Conservation (phyloP, 192 early-diverging fungal genomes). For the Linderina pennispora region DNA sequence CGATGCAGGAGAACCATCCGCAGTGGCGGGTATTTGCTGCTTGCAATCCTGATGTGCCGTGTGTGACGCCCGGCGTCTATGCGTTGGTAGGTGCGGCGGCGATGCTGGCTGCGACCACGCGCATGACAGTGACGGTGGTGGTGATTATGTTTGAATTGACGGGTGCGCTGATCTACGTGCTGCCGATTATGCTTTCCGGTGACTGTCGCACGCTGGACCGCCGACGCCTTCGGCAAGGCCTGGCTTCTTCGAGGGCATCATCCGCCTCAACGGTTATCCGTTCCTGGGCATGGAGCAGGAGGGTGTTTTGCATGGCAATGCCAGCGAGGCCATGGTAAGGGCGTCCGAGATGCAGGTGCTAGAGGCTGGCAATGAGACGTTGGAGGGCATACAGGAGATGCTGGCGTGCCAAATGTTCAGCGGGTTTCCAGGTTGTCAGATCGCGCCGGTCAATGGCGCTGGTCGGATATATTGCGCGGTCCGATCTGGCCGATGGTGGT, state of each 20-base stretch:
- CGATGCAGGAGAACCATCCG: constrained; percentile 47
- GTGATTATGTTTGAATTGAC: constrained; percentile 99
- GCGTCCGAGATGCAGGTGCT: constrained; percentile 58
- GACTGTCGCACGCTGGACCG: constrained; percentile 49
- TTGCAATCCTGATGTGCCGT: constrained; percentile 69
- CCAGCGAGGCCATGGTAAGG: constrained; percentile 56
- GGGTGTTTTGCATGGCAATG: constrained; percentile 44
- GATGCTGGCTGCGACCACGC: constrained; percentile 76
- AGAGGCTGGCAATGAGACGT: constrained; percentile 40
- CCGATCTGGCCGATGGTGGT: no score
- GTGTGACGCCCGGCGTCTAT: constrained; percentile 79
- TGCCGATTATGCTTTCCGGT: constrained; percentile 84
- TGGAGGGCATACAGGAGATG: constrained; percentile 42
- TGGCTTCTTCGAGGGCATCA: constrained; percentile 50
- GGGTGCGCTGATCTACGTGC: constrained; percentile 89
- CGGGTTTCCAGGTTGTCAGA: constrained; percentile 64
- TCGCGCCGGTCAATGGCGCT: constrained; percentile 67
- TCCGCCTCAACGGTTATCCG: constrained; percentile 60
- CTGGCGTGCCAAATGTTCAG: constrained; percentile 46
- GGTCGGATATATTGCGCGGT: constrained; percentile 44
- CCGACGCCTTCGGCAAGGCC: constrained; percentile 45
- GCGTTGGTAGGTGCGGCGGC: constrained; percentile 83
- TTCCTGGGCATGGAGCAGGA: constrained; percentile 59
- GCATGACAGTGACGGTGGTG: constrained; percentile 85
- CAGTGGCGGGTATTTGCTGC: constrained; percentile 58